Conservation (phyloP, 1,284 basidiomycete species). For the Inonotus hispidus region DNA sequence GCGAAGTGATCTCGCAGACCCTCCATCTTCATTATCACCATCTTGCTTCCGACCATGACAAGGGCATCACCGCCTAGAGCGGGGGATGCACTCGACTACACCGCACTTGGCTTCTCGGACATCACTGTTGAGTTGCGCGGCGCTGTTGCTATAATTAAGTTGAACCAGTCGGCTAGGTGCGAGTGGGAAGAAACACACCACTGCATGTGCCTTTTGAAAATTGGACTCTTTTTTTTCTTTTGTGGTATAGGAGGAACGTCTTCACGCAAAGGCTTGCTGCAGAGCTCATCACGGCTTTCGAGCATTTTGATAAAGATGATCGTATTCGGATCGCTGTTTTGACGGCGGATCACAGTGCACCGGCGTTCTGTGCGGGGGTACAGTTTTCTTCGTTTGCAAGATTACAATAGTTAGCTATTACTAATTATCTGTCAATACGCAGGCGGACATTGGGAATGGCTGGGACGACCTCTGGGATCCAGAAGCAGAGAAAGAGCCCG, state of each 20-base stretch:
- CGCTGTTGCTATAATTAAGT: slow-evolving; percentile 35
- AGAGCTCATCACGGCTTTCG: slow-evolving; percentile 41
- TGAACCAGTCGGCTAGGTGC: slow-evolving; percentile 43
- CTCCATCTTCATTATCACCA: neutral
- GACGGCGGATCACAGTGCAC: slow-evolving; percentile 45
- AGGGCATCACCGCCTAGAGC: neutral
- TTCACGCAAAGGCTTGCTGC: slow-evolving; percentile 31
- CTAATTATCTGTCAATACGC: neutral
- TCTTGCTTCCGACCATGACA: neutral
- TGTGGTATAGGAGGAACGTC: slow-evolving; percentile 39
- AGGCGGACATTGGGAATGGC: slow-evolving; percentile 45
- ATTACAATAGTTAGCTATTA: neutral
- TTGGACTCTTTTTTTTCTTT: neutral
- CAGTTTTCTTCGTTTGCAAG: slow-evolving; percentile 17
- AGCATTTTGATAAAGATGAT: slow-evolving; percentile 45
- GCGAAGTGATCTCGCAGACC: no score
- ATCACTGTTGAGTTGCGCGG: slow-evolving; percentile 39
- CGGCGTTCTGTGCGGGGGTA: slow-evolving; percentile 53
- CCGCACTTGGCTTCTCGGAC: slow-evolving; percentile 19
- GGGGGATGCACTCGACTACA: neutral
- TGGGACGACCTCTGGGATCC: slow-evolving; percentile 35
- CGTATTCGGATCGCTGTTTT: slow-evolving; percentile 45
- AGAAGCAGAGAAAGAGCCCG: slow-evolving; percentile 39
- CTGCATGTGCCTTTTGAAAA: no score
- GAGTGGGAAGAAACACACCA: no score